Evolutionary conservation across 148 eudicot species (phyloP).

Genomic region (Beta vulgaris): DNA sequence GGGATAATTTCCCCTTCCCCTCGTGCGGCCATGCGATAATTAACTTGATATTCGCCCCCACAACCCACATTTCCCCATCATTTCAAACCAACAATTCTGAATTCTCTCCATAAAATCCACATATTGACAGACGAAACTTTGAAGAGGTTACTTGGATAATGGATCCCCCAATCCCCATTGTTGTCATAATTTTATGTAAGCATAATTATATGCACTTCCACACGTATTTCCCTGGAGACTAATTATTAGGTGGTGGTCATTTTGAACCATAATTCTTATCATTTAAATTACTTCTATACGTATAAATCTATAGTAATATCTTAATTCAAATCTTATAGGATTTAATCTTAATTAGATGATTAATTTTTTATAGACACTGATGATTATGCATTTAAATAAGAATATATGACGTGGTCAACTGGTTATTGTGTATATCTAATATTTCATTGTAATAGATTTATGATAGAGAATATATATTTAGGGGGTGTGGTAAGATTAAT

Average conservation of each 20-base stretch:
- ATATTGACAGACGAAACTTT: background rate
- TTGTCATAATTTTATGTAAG: background rate
- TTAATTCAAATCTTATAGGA: no score
- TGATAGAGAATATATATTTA: no score
- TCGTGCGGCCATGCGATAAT: constrained; percentile 13
- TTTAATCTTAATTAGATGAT: no score
- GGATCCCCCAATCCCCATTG: background rate
- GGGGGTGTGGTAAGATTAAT: no score
- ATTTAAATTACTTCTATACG: no score
- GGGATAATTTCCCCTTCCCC: background rate
- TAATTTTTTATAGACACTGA: no score
- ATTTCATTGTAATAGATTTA: no score
- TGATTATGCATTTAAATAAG: no score
- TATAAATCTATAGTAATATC: no score
- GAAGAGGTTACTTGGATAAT: constrained; percentile 4
- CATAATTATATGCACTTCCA: constrained; percentile 6
- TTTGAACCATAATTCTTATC: no score
- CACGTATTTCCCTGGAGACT: constrained; percentile 11
- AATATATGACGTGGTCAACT: no score
- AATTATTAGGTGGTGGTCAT: background rate
- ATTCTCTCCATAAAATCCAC: background rate
- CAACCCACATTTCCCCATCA: background rate
- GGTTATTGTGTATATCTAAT: no score
- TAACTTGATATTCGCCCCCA: background rate
- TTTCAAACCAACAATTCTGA: background rate